A percentile compares a stretch with the other conserved stretches of the same genome.
phyloP scores from a whole-genome alignment of 192 early-diverging fungal genomes.

The Bifiguratus adelaidae region DNA sequence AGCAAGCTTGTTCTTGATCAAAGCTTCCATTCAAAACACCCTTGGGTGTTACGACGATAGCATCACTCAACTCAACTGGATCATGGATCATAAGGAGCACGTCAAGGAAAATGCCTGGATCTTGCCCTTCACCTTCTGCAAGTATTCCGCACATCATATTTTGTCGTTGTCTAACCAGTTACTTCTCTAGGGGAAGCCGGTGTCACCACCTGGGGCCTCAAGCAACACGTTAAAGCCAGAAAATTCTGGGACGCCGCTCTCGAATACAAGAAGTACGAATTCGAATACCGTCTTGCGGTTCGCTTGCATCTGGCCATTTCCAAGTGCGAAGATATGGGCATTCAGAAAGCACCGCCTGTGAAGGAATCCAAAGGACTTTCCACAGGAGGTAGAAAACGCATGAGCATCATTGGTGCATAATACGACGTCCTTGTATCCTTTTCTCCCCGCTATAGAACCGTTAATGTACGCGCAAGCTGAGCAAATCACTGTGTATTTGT shows the following conservation, averaged over 20 bases:
- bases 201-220: slow-evolving; percentile 31
- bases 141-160: not conserved
- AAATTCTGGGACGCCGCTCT: slow-evolving; percentile 31
- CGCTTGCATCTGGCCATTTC: slow-evolving; percentile 15
- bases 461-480: too few relatives aligned
- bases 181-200: slow-evolving; percentile 27
- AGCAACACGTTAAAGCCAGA: slow-evolving; percentile 21
- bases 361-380: slow-evolving; percentile 6
- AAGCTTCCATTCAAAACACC: slow-evolving; percentile 34
- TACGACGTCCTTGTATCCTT: too few relatives aligned
- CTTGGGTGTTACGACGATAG: slow-evolving; percentile 22
- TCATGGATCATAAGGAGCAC: slow-evolving; percentile 28
- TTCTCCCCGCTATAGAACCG: too few relatives aligned
- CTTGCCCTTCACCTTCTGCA: slow-evolving; percentile 38
- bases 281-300: slow-evolving; percentile 30
- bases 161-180: too few relatives aligned
- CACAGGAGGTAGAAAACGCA: slow-evolving; percentile 13
- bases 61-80: slow-evolving; percentile 29
- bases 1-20: slow-evolving; percentile 29
- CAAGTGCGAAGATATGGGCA: slow-evolving; percentile 19
- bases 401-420: too few relatives aligned
- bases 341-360: slow-evolving; percentile 6
- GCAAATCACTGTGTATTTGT: too few relatives aligned
- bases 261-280: slow-evolving; percentile 36
- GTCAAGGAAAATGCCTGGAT: slow-evolving; percentile 32